phyloP scores from a whole-genome alignment of 1,284 basidiomycete genomes.

The Phylloboletellus chloephorus region DNA sequence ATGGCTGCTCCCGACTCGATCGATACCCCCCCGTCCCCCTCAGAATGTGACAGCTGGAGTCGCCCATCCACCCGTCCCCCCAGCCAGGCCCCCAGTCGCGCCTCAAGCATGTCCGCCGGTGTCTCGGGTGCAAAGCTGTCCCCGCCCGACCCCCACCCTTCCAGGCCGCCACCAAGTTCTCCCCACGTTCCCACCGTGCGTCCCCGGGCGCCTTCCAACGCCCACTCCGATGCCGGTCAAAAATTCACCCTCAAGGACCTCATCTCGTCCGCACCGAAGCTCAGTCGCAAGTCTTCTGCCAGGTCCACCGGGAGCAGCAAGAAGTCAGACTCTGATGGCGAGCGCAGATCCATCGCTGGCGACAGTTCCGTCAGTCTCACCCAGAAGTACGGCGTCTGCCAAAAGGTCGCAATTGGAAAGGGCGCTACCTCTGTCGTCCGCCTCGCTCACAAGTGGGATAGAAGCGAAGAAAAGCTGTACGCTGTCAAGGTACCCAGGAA shows the following conservation, averaged over 20 bases:
- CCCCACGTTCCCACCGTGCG: conserved; percentile 28
- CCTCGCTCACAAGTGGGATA: conserved; percentile 98
- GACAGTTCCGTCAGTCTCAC: conserved; percentile 62
- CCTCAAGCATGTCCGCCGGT: conserved; percentile 48
- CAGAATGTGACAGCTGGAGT: conserved; percentile 58
- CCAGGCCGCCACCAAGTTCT: conserved; percentile 26
- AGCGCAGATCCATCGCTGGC: conserved; percentile 53
- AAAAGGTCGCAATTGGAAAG: conserved; percentile 95
- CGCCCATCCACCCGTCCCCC: conserved; percentile 58
- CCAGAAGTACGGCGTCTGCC: conserved; percentile 96
- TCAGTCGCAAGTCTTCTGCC: conserved; percentile 65
- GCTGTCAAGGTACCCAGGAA: conserved; percentile 80
- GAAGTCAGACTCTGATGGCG: conserved; percentile 66
- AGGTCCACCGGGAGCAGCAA: conserved; percentile 59
- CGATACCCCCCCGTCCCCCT: conserved; percentile 50
- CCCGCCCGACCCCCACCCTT: conserved; percentile 16
- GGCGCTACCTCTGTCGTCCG: conserved; percentile 96
- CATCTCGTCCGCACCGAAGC: conserved; percentile 59
- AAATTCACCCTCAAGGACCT: conserved; percentile 85
- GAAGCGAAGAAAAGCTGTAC: conserved; percentile 95
- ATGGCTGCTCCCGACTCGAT: conserved; percentile 43
- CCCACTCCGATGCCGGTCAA: conserved; percentile 57
- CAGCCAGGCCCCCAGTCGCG: conserved; percentile 51
- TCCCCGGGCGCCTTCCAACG: conserved; percentile 39
- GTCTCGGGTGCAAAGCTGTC: conserved; percentile 43